Base-by-base conservation (phyloP, 2,329 filamentous ascomycete genomes). In the Aspergillus versicolor region DNA sequence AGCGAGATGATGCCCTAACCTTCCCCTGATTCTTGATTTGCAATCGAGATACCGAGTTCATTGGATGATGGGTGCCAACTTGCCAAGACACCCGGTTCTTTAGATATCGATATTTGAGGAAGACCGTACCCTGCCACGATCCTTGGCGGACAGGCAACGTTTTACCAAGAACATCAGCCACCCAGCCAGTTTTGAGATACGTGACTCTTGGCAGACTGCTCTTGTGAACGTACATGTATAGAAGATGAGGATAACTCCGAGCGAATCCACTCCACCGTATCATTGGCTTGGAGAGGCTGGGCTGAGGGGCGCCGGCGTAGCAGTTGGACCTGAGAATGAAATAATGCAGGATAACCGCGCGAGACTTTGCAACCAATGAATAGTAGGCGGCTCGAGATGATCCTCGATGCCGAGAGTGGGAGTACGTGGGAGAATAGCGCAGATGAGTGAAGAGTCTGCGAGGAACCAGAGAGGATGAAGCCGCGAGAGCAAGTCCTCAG, bases 81-180 rank as follows among this genome's bases (percentile, higher is more conserved):
- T 22, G 51, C 51, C 43, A 46, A 53, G 51, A 47, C 34, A n/a
- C n/a, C 15, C 32, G 32, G 19, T 47, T 30, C 27, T 12, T 45
- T 17, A 37, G 15, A 45, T 43, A 37, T 45, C 30, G 21, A 45
- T 52, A 38, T 5, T 51, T 30, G 44, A 47, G 30, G 27, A 19
- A 27, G 48, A 24, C 38, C 38, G 38, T 30, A 37, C 42, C 34
- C 41, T n/a, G 42, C 51, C 42, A 46, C 43, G 12, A 19, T 52
- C 19, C 51, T 53, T 53, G 51, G 51, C 51, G 17, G 34, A n/a
- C 21, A 53, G 42, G 51, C 51, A 53, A 11, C 51, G 47, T 37
- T 40, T 45, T 47, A 41, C 34, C 34, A 47, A 53, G 24, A 47
- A 40, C 41, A 53, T 47, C 43, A 47, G 43, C 51, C 51, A 53